Percentiles rank a stretch among this genome's conserved stretches.
These are phyloP conservation scores for Angophora floribunda DNA, from an alignment of 345 rosid species.

Conservation along the genomic window DNA sequence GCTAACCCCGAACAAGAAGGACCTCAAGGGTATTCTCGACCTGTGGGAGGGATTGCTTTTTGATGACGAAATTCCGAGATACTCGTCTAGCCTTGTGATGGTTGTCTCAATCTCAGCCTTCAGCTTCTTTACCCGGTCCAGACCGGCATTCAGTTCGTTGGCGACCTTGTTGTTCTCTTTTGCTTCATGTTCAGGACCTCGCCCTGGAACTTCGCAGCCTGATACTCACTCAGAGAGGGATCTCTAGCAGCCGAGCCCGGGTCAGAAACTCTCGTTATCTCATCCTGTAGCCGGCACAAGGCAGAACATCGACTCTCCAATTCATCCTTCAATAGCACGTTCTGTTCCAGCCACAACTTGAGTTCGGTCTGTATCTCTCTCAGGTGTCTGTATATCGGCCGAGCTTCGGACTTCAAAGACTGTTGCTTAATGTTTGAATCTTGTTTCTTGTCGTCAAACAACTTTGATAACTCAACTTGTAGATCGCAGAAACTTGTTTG, in stretches of 20 bases:
- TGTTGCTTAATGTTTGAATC: slow-evolving; percentile 23
- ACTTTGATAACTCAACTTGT: slow-evolving; percentile 37
- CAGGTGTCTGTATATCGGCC: slow-evolving; percentile 64
- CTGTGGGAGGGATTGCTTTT: slow-evolving; percentile 8
- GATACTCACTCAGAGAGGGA: slow-evolving; percentile 34
- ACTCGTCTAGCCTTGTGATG: slow-evolving; percentile 37
- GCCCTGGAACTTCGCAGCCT: slow-evolving; percentile 81
- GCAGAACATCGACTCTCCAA: slow-evolving; percentile 43
- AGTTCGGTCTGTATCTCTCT: slow-evolving; percentile 69
- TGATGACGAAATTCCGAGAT: slow-evolving; percentile 30
- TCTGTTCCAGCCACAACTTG: slow-evolving; percentile 74
- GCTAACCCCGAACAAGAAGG: slow-evolving; percentile 85
- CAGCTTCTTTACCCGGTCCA: slow-evolving; percentile 29
- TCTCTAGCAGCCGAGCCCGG: slow-evolving; percentile 11
- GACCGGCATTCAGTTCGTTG: slow-evolving; percentile 47
- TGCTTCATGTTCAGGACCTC: slow-evolving; percentile 88
- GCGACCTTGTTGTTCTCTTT: slow-evolving; percentile 67
- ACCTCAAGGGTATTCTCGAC: slow-evolving; percentile 61
- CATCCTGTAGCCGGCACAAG: slow-evolving; percentile 54
- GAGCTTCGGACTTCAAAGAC: slow-evolving; percentile 28
- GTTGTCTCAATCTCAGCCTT: slow-evolving; percentile 41
- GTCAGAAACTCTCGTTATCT: slow-evolving; percentile 36
- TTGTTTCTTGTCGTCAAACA: slow-evolving; percentile 11
- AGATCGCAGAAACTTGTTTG: slow-evolving; percentile 55
- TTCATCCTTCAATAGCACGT: slow-evolving; percentile 57